phyloP scores from a whole-genome alignment of 108 stramenopile species.

The Skeletonema tropicum region DNA sequence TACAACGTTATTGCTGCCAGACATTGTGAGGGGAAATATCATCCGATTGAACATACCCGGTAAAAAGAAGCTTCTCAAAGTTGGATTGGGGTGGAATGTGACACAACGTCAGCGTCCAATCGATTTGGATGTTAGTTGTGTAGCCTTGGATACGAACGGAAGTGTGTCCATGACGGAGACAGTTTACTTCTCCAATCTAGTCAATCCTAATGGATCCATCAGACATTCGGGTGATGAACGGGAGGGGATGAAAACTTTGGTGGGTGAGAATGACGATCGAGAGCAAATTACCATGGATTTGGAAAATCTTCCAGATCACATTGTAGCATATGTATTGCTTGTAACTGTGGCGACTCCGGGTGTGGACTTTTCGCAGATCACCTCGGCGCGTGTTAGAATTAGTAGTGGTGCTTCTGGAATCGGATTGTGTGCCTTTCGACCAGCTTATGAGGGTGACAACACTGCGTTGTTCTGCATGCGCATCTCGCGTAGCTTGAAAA shows the following conservation, averaged over 20 bases:
- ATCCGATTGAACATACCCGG: conserved; percentile 25
- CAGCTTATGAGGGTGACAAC: conserved; percentile 28
- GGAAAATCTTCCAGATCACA: conserved; percentile 29
- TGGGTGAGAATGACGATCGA: conserved; percentile 32
- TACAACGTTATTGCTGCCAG: conserved; percentile 15
- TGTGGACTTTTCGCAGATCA: conserved; percentile 40
- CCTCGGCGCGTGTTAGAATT: conserved; percentile 43
- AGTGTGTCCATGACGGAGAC: conserved; percentile 48
- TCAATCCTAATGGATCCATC: conserved; percentile 57
- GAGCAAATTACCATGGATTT: conserved; percentile 49
- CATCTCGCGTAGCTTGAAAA: conserved; percentile 21
- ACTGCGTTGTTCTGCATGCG: conserved; percentile 52
- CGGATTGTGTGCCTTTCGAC: conserved; percentile 35
- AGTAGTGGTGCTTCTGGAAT: conserved; percentile 14
- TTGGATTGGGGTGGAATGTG: conserved; percentile 55
- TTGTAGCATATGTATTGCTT: conserved; percentile 46
- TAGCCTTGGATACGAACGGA: conserved; percentile 44
- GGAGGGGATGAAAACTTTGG: conserved; percentile 23
- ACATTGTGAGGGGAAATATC: conserved; percentile 23
- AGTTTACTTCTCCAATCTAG: conserved; percentile 55
- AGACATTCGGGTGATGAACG: conserved; percentile 50
- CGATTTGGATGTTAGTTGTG: conserved; percentile 53
- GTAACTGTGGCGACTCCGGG: conserved; percentile 53
- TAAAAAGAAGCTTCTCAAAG: conserved; percentile 23
- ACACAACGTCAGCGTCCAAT: conserved; percentile 19